These are phyloP conservation scores for Mariannaea elegans DNA, from an alignment of 2,329 filamentous ascomycete genomes.

Conservation along the genomic window DNA sequence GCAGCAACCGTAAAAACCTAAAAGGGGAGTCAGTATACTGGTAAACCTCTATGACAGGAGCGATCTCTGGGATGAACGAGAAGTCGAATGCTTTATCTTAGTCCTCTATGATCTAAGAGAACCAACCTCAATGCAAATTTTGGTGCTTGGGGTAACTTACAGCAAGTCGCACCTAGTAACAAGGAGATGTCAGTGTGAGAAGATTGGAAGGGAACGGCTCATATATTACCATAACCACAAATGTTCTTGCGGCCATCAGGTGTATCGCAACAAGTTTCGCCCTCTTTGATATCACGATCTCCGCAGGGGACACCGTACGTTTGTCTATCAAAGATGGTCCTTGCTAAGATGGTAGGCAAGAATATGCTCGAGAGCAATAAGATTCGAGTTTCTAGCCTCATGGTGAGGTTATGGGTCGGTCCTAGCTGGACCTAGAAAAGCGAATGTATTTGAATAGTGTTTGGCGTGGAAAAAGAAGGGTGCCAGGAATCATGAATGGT, in stretches of 20 bases:
- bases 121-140: not conserved
- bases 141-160: not conserved
- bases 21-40: not conserved
- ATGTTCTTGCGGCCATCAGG: slow-evolving; percentile 3
- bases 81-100: too few species aligned
- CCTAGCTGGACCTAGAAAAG: not conserved
- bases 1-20: slow-evolving; percentile 4
- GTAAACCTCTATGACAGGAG: not conserved
- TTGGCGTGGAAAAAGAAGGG: not conserved
- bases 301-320: slow-evolving; percentile 1
- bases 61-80: not conserved
- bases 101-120: not conserved
- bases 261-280: not conserved
- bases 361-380: slow-evolving; percentile 9
- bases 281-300: not conserved
- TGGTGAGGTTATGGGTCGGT: not conserved
- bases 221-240: not conserved
- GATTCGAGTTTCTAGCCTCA: slow-evolving; percentile 11
- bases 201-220: too few species aligned
- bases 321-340: not conserved
- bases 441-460: not conserved
- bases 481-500: not conserved
- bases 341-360: slow-evolving; percentile 3
- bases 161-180: not conserved
- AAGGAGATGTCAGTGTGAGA: not conserved